These are phyloP conservation scores for Stropharia rugosoannulata DNA, from an alignment of 768 basidiomycete genomes.

Conservation along the genomic window DNA sequence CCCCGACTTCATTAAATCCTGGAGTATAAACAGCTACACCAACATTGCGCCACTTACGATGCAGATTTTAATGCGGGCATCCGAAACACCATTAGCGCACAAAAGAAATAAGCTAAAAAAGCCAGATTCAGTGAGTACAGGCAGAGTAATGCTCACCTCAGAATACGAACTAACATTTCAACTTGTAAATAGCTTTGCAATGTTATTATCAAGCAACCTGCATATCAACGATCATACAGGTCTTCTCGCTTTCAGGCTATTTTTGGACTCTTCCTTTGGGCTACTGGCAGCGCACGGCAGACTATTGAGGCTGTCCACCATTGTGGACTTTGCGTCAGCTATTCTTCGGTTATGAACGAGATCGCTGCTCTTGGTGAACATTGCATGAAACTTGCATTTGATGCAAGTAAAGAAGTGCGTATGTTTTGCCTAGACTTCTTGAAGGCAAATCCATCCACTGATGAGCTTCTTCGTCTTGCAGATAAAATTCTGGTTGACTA, in stretches of 20 bases:
- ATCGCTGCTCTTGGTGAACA: not conserved
- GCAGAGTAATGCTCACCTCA: too few relatives aligned
- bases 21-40: not conserved
- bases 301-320: not conserved
- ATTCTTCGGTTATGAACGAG: not conserved
- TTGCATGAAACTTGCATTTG: not conserved
- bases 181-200: not conserved
- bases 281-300: not conserved
- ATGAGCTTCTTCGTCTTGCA: not conserved
- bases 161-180: not conserved
- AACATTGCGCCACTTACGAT: not conserved
- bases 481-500: not conserved
- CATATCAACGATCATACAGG: not conserved
- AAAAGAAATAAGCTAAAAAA: not conserved
- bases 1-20: not conserved
- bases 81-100: not conserved
- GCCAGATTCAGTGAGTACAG: not conserved
- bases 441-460: not conserved
- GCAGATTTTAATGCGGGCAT: not conserved
- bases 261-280: not conserved
- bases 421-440: constrained; percentile 11
- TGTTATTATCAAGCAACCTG: not conserved
- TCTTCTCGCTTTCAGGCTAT: not conserved
- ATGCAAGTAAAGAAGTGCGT: not conserved
- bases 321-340: not conserved